These are phyloP conservation scores for Scedosporium minutisporum DNA, from an alignment of 2,329 filamentous ascomycete species.

Conservation along the genomic window DNA sequence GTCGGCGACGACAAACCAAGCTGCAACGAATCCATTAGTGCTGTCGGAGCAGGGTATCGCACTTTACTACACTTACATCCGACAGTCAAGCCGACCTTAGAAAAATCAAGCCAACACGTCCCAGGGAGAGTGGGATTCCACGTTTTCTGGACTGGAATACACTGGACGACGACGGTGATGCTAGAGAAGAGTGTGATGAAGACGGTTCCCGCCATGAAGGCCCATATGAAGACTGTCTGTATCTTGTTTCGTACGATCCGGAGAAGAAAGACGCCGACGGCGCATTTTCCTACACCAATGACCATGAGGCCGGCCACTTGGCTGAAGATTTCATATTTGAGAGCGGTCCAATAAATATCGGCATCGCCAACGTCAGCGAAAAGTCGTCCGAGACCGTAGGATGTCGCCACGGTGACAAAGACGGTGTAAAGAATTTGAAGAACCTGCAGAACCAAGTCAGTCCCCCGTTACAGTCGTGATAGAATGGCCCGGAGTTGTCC, in stretches of 20 bases:
- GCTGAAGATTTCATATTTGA: slow-evolving; percentile 1
- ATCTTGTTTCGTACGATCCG: slow-evolving; percentile 13
- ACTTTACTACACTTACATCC: background rate
- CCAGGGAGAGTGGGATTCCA: slow-evolving; percentile 12
- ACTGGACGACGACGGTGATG: slow-evolving; percentile 15
- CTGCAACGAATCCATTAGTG: background rate
- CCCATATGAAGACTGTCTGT: slow-evolving; percentile 15
- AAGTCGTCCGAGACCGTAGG: background rate
- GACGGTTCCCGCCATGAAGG: slow-evolving; percentile 13
- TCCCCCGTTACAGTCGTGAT: background rate
- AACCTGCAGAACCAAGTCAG: background rate
- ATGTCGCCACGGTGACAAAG: background rate
- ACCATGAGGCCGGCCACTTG: slow-evolving; percentile 11
- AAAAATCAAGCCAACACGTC: slow-evolving; percentile 14
- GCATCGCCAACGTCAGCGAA: background rate
- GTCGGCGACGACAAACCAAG: slow-evolving; percentile 14
- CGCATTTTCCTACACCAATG: slow-evolving; percentile 9
- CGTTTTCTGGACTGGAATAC: slow-evolving; percentile 13
- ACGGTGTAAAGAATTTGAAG: slow-evolving; percentile 1
- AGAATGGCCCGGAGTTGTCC: background rate
- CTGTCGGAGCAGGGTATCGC: background rate
- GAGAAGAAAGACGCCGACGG: slow-evolving; percentile 13
- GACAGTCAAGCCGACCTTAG: slow-evolving; percentile 8
- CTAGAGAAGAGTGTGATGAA: slow-evolving; percentile 12
- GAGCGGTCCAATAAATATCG: background rate